Conservation (phyloP, 73 alveolate genomes). For the Strombidium stylifer region DNA sequence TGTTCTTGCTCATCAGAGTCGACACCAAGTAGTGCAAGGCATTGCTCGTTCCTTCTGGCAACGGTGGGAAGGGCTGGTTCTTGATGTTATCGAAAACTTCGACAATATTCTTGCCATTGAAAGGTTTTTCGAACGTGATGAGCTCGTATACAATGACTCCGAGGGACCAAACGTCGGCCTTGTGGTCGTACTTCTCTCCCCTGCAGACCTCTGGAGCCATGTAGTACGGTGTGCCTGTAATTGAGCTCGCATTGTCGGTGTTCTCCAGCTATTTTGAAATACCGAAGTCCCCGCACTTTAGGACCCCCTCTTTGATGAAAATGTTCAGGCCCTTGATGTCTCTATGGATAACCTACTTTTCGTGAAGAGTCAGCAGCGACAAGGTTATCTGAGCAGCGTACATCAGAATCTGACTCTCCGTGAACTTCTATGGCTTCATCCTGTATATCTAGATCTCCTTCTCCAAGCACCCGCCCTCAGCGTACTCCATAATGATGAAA, state of each 20-base stretch:
- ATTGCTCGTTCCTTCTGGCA: constrained; percentile 53
- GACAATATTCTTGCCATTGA: constrained; percentile 75
- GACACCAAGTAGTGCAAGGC: constrained; percentile 57
- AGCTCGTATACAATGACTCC: constrained; percentile 97
- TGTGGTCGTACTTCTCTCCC: constrained; percentile 90
- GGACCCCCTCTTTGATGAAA: constrained; percentile 74
- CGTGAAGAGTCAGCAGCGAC: constrained; percentile 92
- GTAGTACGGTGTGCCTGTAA: constrained; percentile 97
- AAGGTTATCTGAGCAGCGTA: constrained; percentile 88
- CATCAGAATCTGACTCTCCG: constrained; percentile 73
- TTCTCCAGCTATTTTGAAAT: constrained; percentile 91
- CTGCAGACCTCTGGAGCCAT: constrained; percentile 97
- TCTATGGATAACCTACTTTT: constrained; percentile 92
- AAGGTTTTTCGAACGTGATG: constrained; percentile 90
- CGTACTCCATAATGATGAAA: constrained; percentile 95
- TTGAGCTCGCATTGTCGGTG: constrained; percentile 75
- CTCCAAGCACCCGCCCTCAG: constrained; percentile 94
- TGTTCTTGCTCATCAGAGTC: constrained; percentile 79
- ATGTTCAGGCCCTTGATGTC: constrained; percentile 94
- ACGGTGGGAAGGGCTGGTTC: constrained; percentile 54
- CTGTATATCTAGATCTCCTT: constrained; percentile 73
- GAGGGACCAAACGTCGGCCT: constrained; percentile 98
- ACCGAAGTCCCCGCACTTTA: constrained; percentile 98
- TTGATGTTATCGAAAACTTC: constrained; percentile 68
- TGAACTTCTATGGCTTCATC: constrained; percentile 60